Percentiles rank a stretch among this genome's conserved stretches.
phyloP scores from a whole-genome alignment of 768 basidiomycete genomes.

The Ramaria rubella region DNA sequence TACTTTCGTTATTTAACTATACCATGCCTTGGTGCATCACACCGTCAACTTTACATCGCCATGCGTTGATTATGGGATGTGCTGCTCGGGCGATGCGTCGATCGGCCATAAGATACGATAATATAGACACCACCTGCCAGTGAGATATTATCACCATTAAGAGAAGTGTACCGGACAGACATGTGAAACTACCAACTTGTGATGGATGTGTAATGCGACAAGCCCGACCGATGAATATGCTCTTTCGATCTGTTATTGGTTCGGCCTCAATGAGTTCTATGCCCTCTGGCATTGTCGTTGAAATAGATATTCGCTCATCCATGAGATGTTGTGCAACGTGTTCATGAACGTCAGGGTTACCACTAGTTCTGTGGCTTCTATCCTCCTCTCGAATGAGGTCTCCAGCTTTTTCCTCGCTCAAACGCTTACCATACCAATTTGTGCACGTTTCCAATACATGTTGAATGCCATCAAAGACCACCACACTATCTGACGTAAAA shows the following conservation, averaged over 20 bases:
- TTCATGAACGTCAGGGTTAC: not conserved
- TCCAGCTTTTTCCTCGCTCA: conserved; percentile 48
- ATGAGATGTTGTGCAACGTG: not conserved
- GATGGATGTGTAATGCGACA: conserved; percentile 72
- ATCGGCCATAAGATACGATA: conserved; percentile 65
- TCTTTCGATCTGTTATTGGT: conserved; percentile 81
- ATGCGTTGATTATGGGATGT: conserved; percentile 77
- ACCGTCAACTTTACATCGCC: conserved; percentile 64
- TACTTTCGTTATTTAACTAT: not conserved
- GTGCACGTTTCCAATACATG: conserved; percentile 59
- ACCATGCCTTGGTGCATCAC: conserved; percentile 67
- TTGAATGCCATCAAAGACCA: conserved; percentile 85
- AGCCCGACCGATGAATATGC: conserved; percentile 79
- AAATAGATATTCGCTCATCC: not conserved
- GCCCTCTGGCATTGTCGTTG: conserved; percentile 43
- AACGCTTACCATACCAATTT: conserved; percentile 64
- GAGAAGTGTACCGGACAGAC: conserved; percentile 11
- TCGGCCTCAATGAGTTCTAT: conserved; percentile 67
- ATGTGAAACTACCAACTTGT: conserved; percentile 43
- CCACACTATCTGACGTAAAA: conserved; percentile 65
- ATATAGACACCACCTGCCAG: conserved; percentile 68
- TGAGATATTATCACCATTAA: not conserved
- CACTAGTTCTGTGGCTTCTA: conserved; percentile 12
- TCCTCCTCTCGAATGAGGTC: conserved; percentile 52
- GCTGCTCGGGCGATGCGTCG: conserved; percentile 66